Base-by-base conservation (phyloP, 2,329 filamentous ascomycete species). In the Didymella sp. region DNA sequence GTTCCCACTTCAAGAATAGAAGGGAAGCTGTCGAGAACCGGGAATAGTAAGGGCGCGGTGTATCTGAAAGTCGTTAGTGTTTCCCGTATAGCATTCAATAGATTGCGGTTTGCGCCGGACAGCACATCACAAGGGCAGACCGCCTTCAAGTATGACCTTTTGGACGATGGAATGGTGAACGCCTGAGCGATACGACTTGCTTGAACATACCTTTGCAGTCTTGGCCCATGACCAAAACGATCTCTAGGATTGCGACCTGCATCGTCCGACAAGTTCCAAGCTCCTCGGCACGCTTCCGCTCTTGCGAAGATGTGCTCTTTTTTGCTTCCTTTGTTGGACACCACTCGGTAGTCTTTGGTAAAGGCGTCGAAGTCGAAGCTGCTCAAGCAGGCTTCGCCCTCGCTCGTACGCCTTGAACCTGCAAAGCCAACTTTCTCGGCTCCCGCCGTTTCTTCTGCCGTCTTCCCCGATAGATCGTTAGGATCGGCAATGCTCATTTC, bases 11-110 rank as follows among this genome's bases (percentile, higher is more conserved):
- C 73, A 74, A 93, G 92, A 51, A 97, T 89, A 27, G 80, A 79
- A 42, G 95, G 95, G 71, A 90, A 97, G 73, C 92, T 96, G 71
- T 95, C 88, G 30, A 96, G 82, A 25, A 93, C 71, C 1, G 94
- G 92, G 69, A 92, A 95, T 1, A 84, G 79, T 7, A 94, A 80
- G 2, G 77, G 59, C 38, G 77, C 77, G 42, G 81, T 77, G 67
- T 85, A 87, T 58, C 81, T 84, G 53, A 25, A 31, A 31, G 12
- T 44, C 25, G 50, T 69, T 61, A 71, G 66, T 62, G 40, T 52
- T 38, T 35, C 25, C 25, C 37, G 37, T 44, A 44, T 43, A 21
- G 41, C 9, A 41, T 37, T 48, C 55, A 42, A 52, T 53, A 59
- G 44, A 30, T 55, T n/a, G 46, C 48, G 27, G 38, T 21, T 30